Conservation (phyloP, 352 stramenopile species). For the Phytophthora chlamydospora region DNA sequence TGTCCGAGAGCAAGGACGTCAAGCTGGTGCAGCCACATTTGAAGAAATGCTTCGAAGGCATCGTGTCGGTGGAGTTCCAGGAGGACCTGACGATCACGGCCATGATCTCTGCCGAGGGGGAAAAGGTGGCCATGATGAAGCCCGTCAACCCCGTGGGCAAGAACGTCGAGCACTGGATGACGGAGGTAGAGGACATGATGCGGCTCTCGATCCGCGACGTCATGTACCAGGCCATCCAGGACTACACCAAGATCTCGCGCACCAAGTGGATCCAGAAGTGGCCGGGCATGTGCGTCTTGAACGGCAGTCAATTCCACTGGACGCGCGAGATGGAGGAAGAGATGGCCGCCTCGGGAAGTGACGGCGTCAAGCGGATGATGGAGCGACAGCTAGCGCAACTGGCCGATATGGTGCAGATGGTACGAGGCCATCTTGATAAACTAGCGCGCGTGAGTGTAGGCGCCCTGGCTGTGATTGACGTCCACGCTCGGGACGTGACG, state of each 20-base stretch:
- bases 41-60: slow-evolving; percentile 96
- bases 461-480: slow-evolving; percentile 95
- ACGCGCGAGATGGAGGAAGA: slow-evolving; percentile 93
- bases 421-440: slow-evolving; percentile 88
- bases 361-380: slow-evolving; percentile 92
- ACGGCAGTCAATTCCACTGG: slow-evolving; percentile 96
- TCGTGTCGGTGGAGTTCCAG: slow-evolving; percentile 93
- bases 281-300: slow-evolving; percentile 94
- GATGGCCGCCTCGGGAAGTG: slow-evolving; percentile 78
- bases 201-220: slow-evolving; percentile 90
- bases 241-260: slow-evolving; percentile 90
- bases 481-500: slow-evolving; percentile 94
- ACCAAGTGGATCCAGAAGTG: slow-evolving; percentile 97
- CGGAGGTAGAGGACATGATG: slow-evolving; percentile 94
- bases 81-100: slow-evolving; percentile 91
- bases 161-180: slow-evolving; percentile 97
- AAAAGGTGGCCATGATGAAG: slow-evolving; percentile 87
- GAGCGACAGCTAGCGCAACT: slow-evolving; percentile 90
- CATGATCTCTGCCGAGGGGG: slow-evolving; percentile 92
- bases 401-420: slow-evolving; percentile 96
- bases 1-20: slow-evolving; percentile 96
- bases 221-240: slow-evolving; percentile 92
- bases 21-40: slow-evolving; percentile 94
- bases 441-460: slow-evolving; percentile 92
- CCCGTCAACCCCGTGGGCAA: slow-evolving; percentile 92